phyloP scores from a whole-genome alignment of 768 basidiomycete species.

The Megacollybia marginata region DNA sequence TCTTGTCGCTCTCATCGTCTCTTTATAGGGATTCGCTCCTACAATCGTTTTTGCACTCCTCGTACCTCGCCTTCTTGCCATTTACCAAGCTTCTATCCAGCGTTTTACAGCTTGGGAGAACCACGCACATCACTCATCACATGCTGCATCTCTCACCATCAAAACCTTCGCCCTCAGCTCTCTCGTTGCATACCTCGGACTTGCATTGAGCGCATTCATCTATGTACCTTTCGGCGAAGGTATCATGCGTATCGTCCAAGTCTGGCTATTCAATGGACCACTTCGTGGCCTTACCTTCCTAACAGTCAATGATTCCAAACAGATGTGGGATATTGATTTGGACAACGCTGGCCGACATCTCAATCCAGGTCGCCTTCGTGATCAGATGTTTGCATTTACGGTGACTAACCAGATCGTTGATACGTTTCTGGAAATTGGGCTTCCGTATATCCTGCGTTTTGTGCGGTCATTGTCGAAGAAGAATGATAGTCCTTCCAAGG shows the following conservation, averaged over 20 bases:
- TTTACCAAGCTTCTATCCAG: constrained; percentile 64
- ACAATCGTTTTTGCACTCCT: constrained; percentile 77
- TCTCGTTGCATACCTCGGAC: constrained; percentile 84
- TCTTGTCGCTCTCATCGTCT: constrained; percentile 19
- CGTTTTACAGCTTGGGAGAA: constrained; percentile 87
- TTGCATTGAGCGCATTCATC: constrained; percentile 88
- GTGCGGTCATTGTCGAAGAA: constrained; percentile 42
- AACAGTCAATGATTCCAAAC: not conserved
- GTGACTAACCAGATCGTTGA: constrained; percentile 85
- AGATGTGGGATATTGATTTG: constrained; percentile 44
- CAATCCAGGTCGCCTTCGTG: constrained; percentile 64
- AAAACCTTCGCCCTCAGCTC: constrained; percentile 89
- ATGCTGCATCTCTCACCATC: constrained; percentile 73
- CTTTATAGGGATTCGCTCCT: constrained; percentile 61
- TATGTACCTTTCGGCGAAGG: constrained; percentile 91
- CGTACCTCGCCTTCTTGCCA: constrained; percentile 70
- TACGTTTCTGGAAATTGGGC: constrained; percentile 69
- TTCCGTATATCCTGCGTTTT: constrained; percentile 71
- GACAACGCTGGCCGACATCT: constrained; percentile 48
- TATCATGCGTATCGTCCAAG: constrained; percentile 59
- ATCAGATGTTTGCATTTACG: constrained; percentile 90
- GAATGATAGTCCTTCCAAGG: constrained; percentile 12
- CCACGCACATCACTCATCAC: constrained; percentile 71
- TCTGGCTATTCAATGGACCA: constrained; percentile 38
- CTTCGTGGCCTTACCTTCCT: constrained; percentile 5